phyloP scores from a whole-genome alignment of 1,284 basidiomycete genomes.

The Trichosporon sp. region DNA sequence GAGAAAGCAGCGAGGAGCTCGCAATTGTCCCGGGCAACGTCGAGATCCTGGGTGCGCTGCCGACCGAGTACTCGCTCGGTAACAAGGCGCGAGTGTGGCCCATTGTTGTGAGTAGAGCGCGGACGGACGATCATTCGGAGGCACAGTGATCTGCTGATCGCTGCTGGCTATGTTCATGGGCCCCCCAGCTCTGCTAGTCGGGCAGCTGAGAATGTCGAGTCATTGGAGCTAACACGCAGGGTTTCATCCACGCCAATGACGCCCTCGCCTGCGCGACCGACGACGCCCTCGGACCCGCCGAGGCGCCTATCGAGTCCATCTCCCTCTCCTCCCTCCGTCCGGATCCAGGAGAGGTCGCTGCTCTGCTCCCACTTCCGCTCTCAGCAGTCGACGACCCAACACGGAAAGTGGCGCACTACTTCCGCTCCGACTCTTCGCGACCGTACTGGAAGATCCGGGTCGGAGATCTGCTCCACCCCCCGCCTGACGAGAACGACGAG shows the following conservation, averaged over 20 bases:
- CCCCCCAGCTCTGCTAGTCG: too few species aligned
- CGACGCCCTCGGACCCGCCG: slow-evolving; percentile 16
- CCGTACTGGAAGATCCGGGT: slow-evolving; percentile 48
- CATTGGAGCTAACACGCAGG: slow-evolving; percentile 29
- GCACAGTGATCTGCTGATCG: too few species aligned
- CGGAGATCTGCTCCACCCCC: slow-evolving; percentile 37
- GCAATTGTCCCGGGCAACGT: slow-evolving; percentile 38
- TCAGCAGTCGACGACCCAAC: slow-evolving; percentile 30
- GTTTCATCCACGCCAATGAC: slow-evolving; percentile 38
- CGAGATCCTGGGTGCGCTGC: slow-evolving; percentile 47
- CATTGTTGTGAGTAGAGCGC: slow-evolving; percentile 41
- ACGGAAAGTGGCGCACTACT: slow-evolving; percentile 41
- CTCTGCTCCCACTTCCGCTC: slow-evolving; percentile 47
- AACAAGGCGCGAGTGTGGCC: slow-evolving; percentile 53
- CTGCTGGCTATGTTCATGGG: too few species aligned
- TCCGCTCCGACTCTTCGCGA: slow-evolving; percentile 40
- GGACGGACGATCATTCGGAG: too few species aligned
- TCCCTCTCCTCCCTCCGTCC: slow-evolving; percentile 34
- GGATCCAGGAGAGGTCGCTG: slow-evolving; percentile 45
- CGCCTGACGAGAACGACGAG: slow-evolving; percentile 25
- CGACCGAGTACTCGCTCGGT: slow-evolving; percentile 49
- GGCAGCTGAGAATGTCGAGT: too few species aligned
- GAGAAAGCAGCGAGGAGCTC: slow-evolving; percentile 52
- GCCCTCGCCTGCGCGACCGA: slow-evolving; percentile 21
- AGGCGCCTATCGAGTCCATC: slow-evolving; percentile 37